phyloP scores from a whole-genome alignment of 306 rosid genomes.

The Cucumis hystrix region DNA sequence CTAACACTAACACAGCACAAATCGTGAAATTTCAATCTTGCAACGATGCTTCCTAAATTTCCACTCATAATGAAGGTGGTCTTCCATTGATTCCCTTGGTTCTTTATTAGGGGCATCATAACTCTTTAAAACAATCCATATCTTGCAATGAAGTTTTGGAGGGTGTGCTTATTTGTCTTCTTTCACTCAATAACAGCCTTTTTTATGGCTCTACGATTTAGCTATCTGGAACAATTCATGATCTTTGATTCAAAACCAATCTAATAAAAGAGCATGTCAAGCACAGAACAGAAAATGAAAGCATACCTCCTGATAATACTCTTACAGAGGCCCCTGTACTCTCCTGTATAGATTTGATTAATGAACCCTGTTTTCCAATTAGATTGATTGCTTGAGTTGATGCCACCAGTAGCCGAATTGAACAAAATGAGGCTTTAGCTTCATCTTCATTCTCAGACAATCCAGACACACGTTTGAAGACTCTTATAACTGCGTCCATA shows the following conservation, averaged over 20 bases:
- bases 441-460: conserved; percentile 50
- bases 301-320: conserved; percentile 76
- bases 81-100: neutral
- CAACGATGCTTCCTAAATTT: neutral
- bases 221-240: neutral
- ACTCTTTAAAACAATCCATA: neutral
- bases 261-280: neutral
- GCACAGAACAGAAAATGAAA: neutral
- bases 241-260: neutral
- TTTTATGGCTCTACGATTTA: neutral
- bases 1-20: neutral
- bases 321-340: conserved; percentile 56
- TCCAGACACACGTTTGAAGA: conserved; percentile 73
- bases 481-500: conserved; percentile 79
- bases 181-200: neutral
- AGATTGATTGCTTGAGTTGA: conserved; percentile 93
- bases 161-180: neutral
- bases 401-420: conserved; percentile 74
- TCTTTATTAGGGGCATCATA: neutral
- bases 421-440: conserved; percentile 34
- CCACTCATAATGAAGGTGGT: neutral
- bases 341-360: conserved; percentile 91
- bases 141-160: neutral
- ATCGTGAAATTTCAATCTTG: neutral
- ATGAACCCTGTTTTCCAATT: conserved; percentile 91